phyloP scores from a whole-genome alignment of 805 yeast species.

The Hanseniaspora mollemarum region DNA sequence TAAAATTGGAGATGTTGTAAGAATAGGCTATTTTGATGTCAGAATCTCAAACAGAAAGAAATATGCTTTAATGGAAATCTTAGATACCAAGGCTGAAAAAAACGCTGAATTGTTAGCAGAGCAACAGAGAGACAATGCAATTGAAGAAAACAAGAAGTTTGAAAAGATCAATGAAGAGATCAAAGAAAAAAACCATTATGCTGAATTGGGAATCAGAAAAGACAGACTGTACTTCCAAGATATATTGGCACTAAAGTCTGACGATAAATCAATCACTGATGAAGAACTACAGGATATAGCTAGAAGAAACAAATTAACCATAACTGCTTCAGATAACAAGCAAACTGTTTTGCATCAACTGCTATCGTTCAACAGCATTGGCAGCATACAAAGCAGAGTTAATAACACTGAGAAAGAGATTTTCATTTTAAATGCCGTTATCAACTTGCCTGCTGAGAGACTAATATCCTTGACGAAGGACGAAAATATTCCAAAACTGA shows the following conservation, averaged over 20 bases:
- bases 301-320: constrained; percentile 16
- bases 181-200: constrained; percentile 26
- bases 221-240: not conserved
- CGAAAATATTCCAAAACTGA: not conserved
- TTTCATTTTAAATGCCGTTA: not conserved
- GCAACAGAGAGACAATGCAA: constrained; percentile 54
- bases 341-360: constrained; percentile 1
- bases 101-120: constrained; percentile 66
- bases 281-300: constrained; percentile 47
- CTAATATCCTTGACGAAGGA: not conserved
- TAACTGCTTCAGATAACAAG: constrained; percentile 13
- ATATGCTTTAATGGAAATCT: constrained; percentile 86
- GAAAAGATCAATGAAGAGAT: constrained; percentile 45
- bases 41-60: constrained; percentile 50
- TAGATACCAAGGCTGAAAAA: constrained; percentile 81
- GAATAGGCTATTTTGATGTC: constrained; percentile 70
- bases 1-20: constrained; percentile 88
- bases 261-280: constrained; percentile 40
- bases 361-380: not conserved
- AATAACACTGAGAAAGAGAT: not conserved
- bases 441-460: constrained; percentile 1
- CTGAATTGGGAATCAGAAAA: constrained; percentile 5
- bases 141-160: constrained; percentile 54
- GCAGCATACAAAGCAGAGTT: not conserved
- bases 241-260: constrained; percentile 23